These are phyloP conservation scores for Epichloe scottii DNA, from an alignment of 2,329 filamentous ascomycete species.

Conservation along the genomic window DNA sequence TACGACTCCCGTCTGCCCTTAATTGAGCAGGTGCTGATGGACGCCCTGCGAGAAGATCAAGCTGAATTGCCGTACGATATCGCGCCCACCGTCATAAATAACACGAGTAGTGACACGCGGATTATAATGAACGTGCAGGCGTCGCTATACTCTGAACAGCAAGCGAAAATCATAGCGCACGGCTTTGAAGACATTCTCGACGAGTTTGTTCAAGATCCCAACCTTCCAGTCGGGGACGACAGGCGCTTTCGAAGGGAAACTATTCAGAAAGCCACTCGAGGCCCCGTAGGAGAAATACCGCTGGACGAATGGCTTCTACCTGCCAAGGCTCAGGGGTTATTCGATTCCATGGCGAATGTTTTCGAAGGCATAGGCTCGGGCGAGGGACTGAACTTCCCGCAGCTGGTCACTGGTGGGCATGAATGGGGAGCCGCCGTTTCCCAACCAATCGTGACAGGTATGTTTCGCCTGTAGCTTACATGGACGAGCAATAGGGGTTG, in stretches of 20 bases:
- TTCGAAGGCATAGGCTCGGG: neutral
- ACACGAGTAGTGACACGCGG: neutral
- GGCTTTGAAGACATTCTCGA: neutral
- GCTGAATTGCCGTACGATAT: neutral
- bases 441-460: no score
- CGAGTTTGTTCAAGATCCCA: neutral
- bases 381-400: neutral
- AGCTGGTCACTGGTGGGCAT: no score
- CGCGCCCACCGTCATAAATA: neutral
- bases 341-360: neutral
- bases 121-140: neutral
- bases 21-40: slow-evolving; percentile 3
- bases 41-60: neutral
- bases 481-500: no score
- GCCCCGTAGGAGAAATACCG: neutral
- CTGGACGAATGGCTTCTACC: neutral
- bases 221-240: neutral
- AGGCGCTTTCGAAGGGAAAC: no score
- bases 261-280: neutral
- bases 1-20: neutral
- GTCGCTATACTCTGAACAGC: neutral
- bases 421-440: no score
- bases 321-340: neutral
- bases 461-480: no score
- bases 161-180: neutral